These are phyloP conservation scores for Apiotrichum gamsii DNA, from an alignment of 1,284 basidiomycete genomes.

Conservation along the genomic window DNA sequence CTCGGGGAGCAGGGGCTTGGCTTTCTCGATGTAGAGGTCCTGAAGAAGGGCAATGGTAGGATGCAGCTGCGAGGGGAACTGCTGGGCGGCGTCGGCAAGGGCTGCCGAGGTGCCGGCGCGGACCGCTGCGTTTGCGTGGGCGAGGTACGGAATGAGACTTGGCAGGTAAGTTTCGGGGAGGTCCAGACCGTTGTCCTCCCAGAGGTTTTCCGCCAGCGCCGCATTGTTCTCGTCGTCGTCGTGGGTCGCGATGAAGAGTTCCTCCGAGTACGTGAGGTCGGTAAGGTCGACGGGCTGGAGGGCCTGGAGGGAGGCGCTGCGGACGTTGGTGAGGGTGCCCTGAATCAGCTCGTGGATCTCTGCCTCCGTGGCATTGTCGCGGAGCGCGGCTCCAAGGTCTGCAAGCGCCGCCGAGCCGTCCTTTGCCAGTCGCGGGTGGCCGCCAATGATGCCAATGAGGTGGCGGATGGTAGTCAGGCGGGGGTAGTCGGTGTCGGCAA, in stretches of 20 bases:
- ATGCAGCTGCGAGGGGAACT: slow-evolving; percentile 64
- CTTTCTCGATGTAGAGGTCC: slow-evolving; percentile 77
- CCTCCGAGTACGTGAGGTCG: slow-evolving; percentile 84
- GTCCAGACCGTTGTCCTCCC: slow-evolving; percentile 96
- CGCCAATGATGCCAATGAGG: slow-evolving; percentile 68
- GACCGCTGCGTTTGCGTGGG: slow-evolving; percentile 75
- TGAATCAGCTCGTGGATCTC: slow-evolving; percentile 65
- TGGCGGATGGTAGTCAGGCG: slow-evolving; percentile 63
- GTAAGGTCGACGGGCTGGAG: slow-evolving; percentile 91
- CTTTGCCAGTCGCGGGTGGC: slow-evolving; percentile 76
- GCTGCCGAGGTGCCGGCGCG: slow-evolving; percentile 67
- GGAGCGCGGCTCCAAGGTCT: slow-evolving; percentile 76
- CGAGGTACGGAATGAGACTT: slow-evolving; percentile 63
- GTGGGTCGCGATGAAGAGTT: slow-evolving; percentile 83
- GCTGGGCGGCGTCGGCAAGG: slow-evolving; percentile 69
- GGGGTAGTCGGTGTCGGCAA: slow-evolving; percentile 61
- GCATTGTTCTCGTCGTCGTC: slow-evolving; percentile 90
- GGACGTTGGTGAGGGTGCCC: slow-evolving; percentile 75
- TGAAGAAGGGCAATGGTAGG: slow-evolving; percentile 55
- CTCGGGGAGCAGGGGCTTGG: slow-evolving; percentile 79
- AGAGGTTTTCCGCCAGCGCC: slow-evolving; percentile 70
- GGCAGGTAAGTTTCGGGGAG: slow-evolving; percentile 67
- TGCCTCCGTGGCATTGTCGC: slow-evolving; percentile 56
- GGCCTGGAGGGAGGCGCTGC: slow-evolving; percentile 85
- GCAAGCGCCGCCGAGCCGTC: slow-evolving; percentile 77